Conservation (phyloP, 805 yeast species). For the Candida oleophila region DNA sequence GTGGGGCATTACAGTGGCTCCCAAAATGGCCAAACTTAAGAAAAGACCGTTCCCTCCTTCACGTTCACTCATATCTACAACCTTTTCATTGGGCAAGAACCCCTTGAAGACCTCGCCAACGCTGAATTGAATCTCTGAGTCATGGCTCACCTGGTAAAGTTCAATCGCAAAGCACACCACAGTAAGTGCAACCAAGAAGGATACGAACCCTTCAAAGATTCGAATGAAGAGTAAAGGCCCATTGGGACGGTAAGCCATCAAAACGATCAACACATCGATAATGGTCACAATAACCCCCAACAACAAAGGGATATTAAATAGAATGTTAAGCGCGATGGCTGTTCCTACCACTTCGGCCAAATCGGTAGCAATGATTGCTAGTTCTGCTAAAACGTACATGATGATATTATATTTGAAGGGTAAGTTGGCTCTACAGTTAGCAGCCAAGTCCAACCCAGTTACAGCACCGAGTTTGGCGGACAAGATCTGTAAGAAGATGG, state of each 20-base stretch:
- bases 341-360: slow-evolving; percentile 98
- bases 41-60: slow-evolving; percentile 61
- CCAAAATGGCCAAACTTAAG: slow-evolving; percentile 78
- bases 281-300: slow-evolving; percentile 84
- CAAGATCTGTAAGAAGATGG: slow-evolving; percentile 79
- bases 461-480: slow-evolving; percentile 91
- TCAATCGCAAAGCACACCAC: slow-evolving; percentile 84
- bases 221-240: slow-evolving; percentile 79
- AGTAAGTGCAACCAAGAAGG: slow-evolving; percentile 73
- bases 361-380: slow-evolving; percentile 93
- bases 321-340: slow-evolving; percentile 85
- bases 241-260: slow-evolving; percentile 83
- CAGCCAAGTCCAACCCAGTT: slow-evolving; percentile 90
- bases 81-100: slow-evolving; percentile 57
- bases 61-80: slow-evolving; percentile 41
- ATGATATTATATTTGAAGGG: slow-evolving; percentile 58
- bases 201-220: slow-evolving; percentile 78
- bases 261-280: slow-evolving; percentile 78
- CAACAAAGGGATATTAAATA: slow-evolving; percentile 75
- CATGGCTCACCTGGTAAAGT: slow-evolving; percentile 62
- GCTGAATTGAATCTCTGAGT: slow-evolving; percentile 43
- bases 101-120: slow-evolving; percentile 50
- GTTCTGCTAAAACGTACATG: slow-evolving; percentile 77
- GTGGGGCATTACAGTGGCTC: slow-evolving; percentile 97
- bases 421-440: slow-evolving; percentile 75